Evolutionary conservation across 2,329 filamentous ascomycete genomes (phyloP), one percentile per base, ranked within the genome.

Genomic region (Verticillium alfalfae): DNA sequence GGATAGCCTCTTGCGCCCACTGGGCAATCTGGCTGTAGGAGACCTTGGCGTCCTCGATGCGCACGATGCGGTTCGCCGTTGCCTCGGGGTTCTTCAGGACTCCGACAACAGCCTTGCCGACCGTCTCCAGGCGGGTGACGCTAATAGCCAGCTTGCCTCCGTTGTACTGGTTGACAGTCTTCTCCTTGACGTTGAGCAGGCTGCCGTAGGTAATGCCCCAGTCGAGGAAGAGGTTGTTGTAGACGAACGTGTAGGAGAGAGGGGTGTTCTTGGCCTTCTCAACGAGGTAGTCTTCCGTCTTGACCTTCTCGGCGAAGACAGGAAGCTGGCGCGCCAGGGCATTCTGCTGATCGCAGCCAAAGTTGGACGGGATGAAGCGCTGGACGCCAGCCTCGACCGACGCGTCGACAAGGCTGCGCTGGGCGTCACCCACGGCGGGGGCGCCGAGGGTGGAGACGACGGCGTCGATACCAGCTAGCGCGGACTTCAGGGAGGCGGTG

Each of bases 151-250:
- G 34, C 54, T 56, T 15, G 26, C 54, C 54, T 56, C 54, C 54
- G 34, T 56, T 56, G 26, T 31, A 34, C 8, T 31, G 54, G 8
- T 26, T 56, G 10, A 56, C 54, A 16, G 6, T 34, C 54, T 22
- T 56, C 12, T 16, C 34, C 34, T 36, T 56, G 26, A 56, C 16
- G 54, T 56, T 36, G 16, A 56, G 6, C 13, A 56, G 54, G 9
- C 31, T 34, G 9, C 54, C 54, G 54, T 34, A 6, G n/a, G 54
- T n/a, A 5, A 80, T 57, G 8, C 76, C 78, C 84, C 82, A 88
- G 69, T 89, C 87, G 61, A 88, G 79, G 71, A 89, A 88, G 0
- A 76, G 71, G 0, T 81, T 81, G 60, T 77, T 84, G 31, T 80
- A 74, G 2, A 89, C 70, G 18, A 76, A 74, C 0, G 83, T 87